phyloP scores from a whole-genome alignment of 108 stramenopile species.

The Cyclotella sp. region DNA sequence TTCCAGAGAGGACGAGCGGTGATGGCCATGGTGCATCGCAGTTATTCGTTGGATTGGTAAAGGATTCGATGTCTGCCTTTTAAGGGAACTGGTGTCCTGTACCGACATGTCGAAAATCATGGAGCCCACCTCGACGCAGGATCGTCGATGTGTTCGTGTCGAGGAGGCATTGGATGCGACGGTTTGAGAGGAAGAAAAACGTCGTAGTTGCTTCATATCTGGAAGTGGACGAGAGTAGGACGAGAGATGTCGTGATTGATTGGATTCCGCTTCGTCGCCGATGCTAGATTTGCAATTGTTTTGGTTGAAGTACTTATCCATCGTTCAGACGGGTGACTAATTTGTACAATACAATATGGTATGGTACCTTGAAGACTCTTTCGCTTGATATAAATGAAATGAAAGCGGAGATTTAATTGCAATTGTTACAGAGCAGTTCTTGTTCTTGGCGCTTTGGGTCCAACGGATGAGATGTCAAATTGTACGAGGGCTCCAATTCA shows the following conservation, averaged over 20 bases:
- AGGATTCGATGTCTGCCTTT: background rate
- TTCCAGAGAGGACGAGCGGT: background rate
- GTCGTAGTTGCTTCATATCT: background rate
- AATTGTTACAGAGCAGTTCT: too few species aligned
- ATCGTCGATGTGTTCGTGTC: constrained; percentile 24
- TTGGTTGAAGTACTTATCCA: constrained; percentile 3
- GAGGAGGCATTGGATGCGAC: constrained; percentile 28
- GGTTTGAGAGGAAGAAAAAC: constrained; percentile 13
- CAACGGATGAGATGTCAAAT: too few species aligned
- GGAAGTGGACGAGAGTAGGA: background rate
- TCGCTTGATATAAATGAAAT: too few species aligned
- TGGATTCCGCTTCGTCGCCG: too few species aligned
- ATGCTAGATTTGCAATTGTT: background rate
- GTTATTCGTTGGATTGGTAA: background rate
- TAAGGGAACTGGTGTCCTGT: background rate
- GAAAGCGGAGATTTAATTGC: too few species aligned
- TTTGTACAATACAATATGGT: too few species aligned
- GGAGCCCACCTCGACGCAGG: constrained; percentile 28
- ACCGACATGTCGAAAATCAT: constrained; percentile 1
- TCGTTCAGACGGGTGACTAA: background rate
- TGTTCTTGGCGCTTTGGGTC: too few species aligned
- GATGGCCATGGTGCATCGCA: background rate
- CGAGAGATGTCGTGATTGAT: background rate
- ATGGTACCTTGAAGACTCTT: too few species aligned
- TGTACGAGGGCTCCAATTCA: background rate